Evolutionary conservation across 169 alveolate species (phyloP).

Genomic region (Plasmodium berghei): DNA sequence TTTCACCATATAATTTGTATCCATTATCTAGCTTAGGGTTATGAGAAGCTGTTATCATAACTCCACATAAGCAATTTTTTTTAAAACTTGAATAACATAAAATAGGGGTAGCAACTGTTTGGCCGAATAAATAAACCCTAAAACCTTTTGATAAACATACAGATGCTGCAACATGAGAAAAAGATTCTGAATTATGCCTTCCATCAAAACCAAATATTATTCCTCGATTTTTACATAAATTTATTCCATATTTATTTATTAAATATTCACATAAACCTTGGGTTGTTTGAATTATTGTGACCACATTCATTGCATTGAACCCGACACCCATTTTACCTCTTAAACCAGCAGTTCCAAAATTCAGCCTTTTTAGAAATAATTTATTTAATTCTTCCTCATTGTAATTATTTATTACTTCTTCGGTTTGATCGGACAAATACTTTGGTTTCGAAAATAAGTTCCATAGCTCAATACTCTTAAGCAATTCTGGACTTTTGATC

Average conservation of each 20-base stretch:
- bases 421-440: conserved; percentile 46
- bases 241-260: conserved; percentile 79
- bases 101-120: conserved; percentile 86
- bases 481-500: conserved; percentile 13
- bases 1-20: conserved; percentile 86
- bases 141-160: conserved; percentile 86
- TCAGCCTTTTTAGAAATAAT: conserved; percentile 59
- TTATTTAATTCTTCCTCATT: conserved; percentile 37
- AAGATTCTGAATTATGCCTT: conserved; percentile 87
- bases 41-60: conserved; percentile 91
- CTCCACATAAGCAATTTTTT: conserved; percentile 84
- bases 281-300: conserved; percentile 87
- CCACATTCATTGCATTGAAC: conserved; percentile 86
- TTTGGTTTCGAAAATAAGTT: conserved; percentile 46
- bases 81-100: conserved; percentile 85
- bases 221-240: conserved; percentile 82
- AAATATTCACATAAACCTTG: conserved; percentile 89
- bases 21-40: conserved; percentile 90
- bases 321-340: conserved; percentile 89
- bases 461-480: conserved; percentile 27
- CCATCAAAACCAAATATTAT: conserved; percentile 89
- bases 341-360: conserved; percentile 88
- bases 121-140: conserved; percentile 80
- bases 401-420: conserved; percentile 28
- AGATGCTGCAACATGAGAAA: conserved; percentile 89